A percentile compares a stretch with the other conserved stretches of the same genome.
phyloP scores from a whole-genome alignment of 305 asterid genomes.

The Fraxinus nigra region DNA sequence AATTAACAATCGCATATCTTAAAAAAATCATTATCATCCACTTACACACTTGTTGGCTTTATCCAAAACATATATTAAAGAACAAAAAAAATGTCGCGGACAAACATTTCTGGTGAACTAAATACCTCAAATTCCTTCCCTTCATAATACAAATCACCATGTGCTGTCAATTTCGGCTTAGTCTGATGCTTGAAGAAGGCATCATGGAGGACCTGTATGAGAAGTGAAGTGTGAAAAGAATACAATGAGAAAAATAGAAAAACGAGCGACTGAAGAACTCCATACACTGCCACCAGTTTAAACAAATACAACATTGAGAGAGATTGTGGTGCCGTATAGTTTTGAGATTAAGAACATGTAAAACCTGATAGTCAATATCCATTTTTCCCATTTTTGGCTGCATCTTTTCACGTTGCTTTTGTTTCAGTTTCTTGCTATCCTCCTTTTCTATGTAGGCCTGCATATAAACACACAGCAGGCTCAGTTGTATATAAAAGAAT shows the following conservation, averaged over 20 bases:
- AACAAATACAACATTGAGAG: not conserved
- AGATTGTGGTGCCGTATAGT: not conserved
- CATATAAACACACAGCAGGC: slow-evolving; percentile 14
- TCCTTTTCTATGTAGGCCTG: slow-evolving; percentile 96
- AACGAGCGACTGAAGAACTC: not conserved
- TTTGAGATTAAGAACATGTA: not conserved
- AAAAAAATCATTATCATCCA: not conserved
- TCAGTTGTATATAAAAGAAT: not conserved
- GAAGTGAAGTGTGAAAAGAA: slow-evolving; percentile 13
- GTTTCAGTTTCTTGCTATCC: slow-evolving; percentile 90
- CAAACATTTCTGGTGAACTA: not conserved
- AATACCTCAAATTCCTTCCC: slow-evolving; percentile 98
- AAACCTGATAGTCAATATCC: slow-evolving; percentile 98
- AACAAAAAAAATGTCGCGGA: not conserved
- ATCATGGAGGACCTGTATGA: slow-evolving; percentile 79
- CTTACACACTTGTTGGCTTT: not conserved
- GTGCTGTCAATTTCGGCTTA: slow-evolving; percentile 85
- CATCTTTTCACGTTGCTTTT: slow-evolving; percentile 97
- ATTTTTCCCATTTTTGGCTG: slow-evolving; percentile 98
- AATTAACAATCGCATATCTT: not conserved
- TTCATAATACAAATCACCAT: slow-evolving; percentile 87
- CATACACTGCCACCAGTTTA: not conserved
- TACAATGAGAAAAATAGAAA: not conserved
- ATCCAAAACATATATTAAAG: not conserved
- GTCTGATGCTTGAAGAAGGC: slow-evolving; percentile 94